Conservation (phyloP, 2,329 filamentous ascomycete genomes). For the Zasmidium citrigriseum region DNA sequence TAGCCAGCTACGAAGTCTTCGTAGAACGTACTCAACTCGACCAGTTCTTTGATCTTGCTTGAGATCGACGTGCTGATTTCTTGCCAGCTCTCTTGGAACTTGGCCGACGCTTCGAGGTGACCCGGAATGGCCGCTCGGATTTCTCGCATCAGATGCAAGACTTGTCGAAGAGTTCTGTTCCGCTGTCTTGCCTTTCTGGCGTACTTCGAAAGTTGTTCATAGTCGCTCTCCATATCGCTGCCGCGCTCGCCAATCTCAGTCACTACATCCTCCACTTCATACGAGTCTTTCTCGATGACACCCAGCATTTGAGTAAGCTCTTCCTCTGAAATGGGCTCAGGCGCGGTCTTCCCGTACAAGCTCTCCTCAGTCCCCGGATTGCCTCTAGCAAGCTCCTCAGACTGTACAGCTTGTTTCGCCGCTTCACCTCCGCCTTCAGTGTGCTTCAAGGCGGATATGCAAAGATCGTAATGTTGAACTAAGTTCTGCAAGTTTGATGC, state of each 20-base stretch:
- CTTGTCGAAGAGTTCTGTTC: conserved; percentile 60
- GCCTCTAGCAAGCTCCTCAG: conserved; percentile 33
- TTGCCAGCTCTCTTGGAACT: conserved; percentile 68
- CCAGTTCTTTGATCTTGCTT: conserved; percentile 72
- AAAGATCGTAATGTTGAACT: conserved; percentile 88
- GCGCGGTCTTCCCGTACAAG: conserved; percentile 55
- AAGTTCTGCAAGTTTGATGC: conserved; percentile 77
- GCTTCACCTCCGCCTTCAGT: conserved; percentile 66
- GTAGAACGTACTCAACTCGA: conserved; percentile 78
- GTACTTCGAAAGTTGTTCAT: conserved; percentile 64
- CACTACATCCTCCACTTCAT: conserved; percentile 63
- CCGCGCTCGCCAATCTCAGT: conserved; percentile 72
- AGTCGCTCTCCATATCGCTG: conserved; percentile 73
- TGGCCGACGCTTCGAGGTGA: conserved; percentile 64
- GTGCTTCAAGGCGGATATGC: conserved; percentile 85
- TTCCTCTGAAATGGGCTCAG: conserved; percentile 68
- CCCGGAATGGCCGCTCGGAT: conserved; percentile 66
- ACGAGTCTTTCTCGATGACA: conserved; percentile 72
- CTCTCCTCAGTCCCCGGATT: conserved; percentile 55
- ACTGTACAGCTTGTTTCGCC: conserved; percentile 41
- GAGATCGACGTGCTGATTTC: conserved; percentile 71
- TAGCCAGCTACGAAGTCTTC: conserved; percentile 84
- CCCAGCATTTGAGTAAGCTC: conserved; percentile 82
- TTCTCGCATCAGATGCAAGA: conserved; percentile 67
- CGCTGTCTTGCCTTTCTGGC: conserved; percentile 58